Conservation (phyloP, 1,284 basidiomycete genomes). For the Malassezia cuniculi region DNA sequence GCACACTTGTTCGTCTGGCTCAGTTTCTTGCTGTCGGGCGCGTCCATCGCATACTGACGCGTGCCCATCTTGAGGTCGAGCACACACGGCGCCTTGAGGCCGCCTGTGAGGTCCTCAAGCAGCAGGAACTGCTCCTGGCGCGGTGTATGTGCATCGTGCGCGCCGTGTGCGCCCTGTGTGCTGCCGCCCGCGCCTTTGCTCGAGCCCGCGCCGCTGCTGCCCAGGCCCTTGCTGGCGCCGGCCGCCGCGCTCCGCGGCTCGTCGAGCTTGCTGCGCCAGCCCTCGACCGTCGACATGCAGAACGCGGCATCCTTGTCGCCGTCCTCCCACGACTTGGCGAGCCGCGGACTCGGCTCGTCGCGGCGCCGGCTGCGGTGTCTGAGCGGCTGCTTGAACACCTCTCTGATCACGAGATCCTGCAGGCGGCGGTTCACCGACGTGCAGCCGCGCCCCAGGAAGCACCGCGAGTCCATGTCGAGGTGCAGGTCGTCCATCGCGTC, state of each 20-base stretch:
- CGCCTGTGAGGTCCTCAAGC: constrained; percentile 94
- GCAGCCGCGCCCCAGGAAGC: background rate
- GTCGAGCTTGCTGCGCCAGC: too few relatives aligned
- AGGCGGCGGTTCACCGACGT: constrained; percentile 41
- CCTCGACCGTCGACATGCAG: too few relatives aligned
- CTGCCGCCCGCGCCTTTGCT: background rate
- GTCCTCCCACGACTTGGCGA: constrained; percentile 26
- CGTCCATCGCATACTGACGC: constrained; percentile 92
- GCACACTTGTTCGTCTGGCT: constrained; percentile 98
- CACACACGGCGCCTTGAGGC: constrained; percentile 85
- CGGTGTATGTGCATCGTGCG: background rate
- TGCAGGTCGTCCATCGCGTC: background rate
- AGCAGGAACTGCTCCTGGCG: constrained; percentile 94
- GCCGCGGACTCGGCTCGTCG: constrained; percentile 21
- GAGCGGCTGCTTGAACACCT: constrained; percentile 32
- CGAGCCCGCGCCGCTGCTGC: too few relatives aligned
- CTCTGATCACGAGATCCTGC: constrained; percentile 41
- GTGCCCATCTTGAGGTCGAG: constrained; percentile 99
- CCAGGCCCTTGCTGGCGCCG: too few relatives aligned
- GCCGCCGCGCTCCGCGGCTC: too few relatives aligned
- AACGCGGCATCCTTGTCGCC: too few relatives aligned
- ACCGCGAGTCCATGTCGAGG: background rate
- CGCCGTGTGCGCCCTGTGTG: background rate
- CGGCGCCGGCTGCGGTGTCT: constrained; percentile 20
- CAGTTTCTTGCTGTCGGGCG: constrained; percentile 79